Evolutionary conservation across 257 asterid species (phyloP).

Genomic region (Ballota nigra): DNA sequence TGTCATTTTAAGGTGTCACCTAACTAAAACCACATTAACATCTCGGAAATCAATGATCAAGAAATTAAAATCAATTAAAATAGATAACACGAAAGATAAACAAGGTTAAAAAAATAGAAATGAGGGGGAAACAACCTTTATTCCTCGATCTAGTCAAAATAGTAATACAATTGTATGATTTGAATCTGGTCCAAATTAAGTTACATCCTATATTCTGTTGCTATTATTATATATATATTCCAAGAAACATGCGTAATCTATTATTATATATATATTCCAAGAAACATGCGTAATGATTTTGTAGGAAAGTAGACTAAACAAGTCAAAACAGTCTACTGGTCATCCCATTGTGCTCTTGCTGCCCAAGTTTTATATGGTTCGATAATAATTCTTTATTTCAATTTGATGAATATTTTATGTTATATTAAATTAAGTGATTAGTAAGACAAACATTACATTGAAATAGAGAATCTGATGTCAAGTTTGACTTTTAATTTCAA

Average conservation of each 20-base stretch:
- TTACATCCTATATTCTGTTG: not conserved
- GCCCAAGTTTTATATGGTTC: not conserved
- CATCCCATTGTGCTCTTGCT: not conserved
- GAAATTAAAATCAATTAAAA: not conserved
- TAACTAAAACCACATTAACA: not conserved
- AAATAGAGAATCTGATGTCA: not conserved
- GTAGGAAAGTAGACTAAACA: not conserved
- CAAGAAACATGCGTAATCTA: not conserved
- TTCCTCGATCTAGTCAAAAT: not conserved
- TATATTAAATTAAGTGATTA: not conserved
- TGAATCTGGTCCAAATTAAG: not conserved
- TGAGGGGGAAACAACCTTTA: not conserved
- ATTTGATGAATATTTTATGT: not conserved
- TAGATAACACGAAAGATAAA: not conserved
- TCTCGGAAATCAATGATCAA: not conserved
- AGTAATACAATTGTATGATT: too few relatives aligned
- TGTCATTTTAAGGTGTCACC: not conserved
- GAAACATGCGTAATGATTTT: not conserved
- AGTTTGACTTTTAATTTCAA: not conserved
- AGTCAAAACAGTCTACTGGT: not conserved
- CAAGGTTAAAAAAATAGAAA: not conserved
- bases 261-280: too few relatives aligned
- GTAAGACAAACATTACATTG: not conserved
- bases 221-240: not conserved
- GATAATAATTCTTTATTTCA: not conserved